Percentiles rank a stretch among this genome's conserved stretches.
These are phyloP conservation scores for Mortierella claussenii DNA, from an alignment of 192 early-diverging fungal genomes.

Conservation along the genomic window DNA sequence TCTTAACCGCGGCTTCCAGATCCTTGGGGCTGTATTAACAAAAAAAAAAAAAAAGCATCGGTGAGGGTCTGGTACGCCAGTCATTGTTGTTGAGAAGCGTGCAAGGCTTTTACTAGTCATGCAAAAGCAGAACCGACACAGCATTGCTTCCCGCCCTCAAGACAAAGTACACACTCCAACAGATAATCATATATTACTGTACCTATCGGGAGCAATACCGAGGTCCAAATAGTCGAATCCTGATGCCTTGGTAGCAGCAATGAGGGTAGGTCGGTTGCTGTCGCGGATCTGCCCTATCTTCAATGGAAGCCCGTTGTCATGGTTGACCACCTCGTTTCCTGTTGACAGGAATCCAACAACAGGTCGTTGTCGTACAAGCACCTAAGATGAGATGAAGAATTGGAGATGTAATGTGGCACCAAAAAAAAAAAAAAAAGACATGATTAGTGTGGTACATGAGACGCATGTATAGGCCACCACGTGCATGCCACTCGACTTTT, in stretches of 20 bases:
- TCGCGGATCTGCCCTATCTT: slow-evolving; percentile 80
- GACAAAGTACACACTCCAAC: slow-evolving; percentile 4
- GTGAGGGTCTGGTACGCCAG: no score
- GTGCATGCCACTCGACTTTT: no score
- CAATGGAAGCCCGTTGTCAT: slow-evolving; percentile 49
- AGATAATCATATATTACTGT: no score
- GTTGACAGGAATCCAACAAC: slow-evolving; percentile 86
- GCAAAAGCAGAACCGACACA: no score
- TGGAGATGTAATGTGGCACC: no score
- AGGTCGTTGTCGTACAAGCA: slow-evolving; percentile 71
- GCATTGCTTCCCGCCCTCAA: neutral
- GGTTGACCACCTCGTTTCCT: slow-evolving; percentile 86
- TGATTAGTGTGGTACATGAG: no score
- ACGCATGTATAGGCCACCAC: no score
- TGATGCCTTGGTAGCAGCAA: slow-evolving; percentile 66
- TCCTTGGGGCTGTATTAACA: slow-evolving; percentile 61
- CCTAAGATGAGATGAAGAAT: slow-evolving; percentile 33
- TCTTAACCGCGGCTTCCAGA: slow-evolving; percentile 60
- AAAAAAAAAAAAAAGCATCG: no score
- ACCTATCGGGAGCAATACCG: slow-evolving; percentile 79
- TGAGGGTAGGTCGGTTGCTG: slow-evolving; percentile 84
- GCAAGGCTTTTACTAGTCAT: no score
- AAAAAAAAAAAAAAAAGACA: no score
- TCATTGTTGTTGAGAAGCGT: no score
- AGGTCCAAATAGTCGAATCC: slow-evolving; percentile 79